These are phyloP conservation scores for Candida pseudocylindracea DNA, from an alignment of 1,139 yeast genomes.

Conservation along the genomic window DNA sequence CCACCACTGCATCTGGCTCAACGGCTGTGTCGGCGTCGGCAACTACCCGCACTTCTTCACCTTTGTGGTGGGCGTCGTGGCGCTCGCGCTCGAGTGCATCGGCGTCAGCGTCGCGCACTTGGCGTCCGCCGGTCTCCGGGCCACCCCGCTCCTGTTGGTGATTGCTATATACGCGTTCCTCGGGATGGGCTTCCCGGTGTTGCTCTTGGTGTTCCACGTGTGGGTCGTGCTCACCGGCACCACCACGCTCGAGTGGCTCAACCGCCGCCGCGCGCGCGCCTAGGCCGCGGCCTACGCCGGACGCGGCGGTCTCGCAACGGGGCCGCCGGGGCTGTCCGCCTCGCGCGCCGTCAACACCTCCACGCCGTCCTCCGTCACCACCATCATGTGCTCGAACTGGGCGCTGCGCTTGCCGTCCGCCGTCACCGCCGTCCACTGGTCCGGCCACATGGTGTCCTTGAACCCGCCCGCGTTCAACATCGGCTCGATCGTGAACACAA, in stretches of 20 bases:
- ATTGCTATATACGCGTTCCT: too few species aligned
- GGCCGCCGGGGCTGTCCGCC: constrained; percentile 50
- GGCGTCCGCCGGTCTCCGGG: too few species aligned
- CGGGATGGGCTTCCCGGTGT: too few species aligned
- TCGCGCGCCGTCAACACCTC: constrained; percentile 77
- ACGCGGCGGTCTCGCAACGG: constrained; percentile 36
- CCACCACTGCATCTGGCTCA: constrained; percentile 93
- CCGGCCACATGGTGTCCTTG: constrained; percentile 85
- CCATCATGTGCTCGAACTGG: constrained; percentile 83
- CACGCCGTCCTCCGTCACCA: constrained; percentile 85
- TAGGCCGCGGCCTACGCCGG: too few species aligned
- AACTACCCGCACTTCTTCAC: constrained; percentile 51
- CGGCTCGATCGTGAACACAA: constrained; percentile 96
- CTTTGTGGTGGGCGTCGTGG: too few species aligned
- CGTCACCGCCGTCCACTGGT: constrained; percentile 90
- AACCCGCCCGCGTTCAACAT: constrained; percentile 84
- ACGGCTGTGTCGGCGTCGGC: constrained; percentile 67
- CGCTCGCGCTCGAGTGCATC: too few species aligned
- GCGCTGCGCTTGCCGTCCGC: constrained; percentile 79
- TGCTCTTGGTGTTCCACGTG: too few species aligned
- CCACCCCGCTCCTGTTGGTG: too few species aligned
- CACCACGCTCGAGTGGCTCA: too few species aligned
- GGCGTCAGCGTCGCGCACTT: too few species aligned
- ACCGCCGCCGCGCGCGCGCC: too few species aligned
- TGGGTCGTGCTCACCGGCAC: too few species aligned